A percentile compares a stretch with the other conserved stretches of the same genome.
Evolutionary conservation across 352 stramenopile species (phyloP).

Genomic region (Phytopythium delawarense): DNA sequence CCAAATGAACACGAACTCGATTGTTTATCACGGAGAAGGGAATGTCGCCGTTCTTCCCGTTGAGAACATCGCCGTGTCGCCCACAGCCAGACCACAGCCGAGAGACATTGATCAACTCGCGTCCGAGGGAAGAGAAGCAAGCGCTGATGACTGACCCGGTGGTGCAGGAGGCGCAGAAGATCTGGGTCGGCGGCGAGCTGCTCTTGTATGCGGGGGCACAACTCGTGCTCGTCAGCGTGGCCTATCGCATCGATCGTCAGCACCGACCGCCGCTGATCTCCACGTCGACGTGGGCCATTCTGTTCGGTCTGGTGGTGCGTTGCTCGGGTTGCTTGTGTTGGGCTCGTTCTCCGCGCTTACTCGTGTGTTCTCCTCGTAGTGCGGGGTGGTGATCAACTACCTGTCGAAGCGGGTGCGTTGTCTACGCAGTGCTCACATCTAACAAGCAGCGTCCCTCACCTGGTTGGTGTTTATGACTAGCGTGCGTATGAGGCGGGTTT

Average conservation of each 20-base stretch:
- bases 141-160: not conserved
- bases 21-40: too few relatives aligned
- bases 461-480: conserved; percentile 5
- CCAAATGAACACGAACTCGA: not conserved
- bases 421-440: too few relatives aligned
- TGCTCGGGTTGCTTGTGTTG: not conserved
- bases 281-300: conserved; percentile 48
- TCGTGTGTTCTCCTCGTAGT: conserved; percentile 10
- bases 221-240: conserved; percentile 47
- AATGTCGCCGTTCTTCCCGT: too few relatives aligned
- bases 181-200: conserved; percentile 39
- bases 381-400: conserved; percentile 22
- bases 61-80: not conserved
- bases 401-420: conserved; percentile 19
- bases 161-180: conserved; percentile 18
- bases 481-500: conserved; percentile 28
- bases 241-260: conserved; percentile 46
- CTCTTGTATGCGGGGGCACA: conserved; percentile 42
- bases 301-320: conserved; percentile 41
- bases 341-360: not conserved
- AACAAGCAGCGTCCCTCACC: not conserved
- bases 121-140: not conserved
- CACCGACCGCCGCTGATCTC: conserved; percentile 35
- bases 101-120: too few relatives aligned
- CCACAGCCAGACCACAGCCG: not conserved